Evolutionary conservation across 2,329 filamentous ascomycete genomes (phyloP), one percentile per base, ranked within the genome.

Genomic region (Byssoonygena ceratinophila): DNA sequence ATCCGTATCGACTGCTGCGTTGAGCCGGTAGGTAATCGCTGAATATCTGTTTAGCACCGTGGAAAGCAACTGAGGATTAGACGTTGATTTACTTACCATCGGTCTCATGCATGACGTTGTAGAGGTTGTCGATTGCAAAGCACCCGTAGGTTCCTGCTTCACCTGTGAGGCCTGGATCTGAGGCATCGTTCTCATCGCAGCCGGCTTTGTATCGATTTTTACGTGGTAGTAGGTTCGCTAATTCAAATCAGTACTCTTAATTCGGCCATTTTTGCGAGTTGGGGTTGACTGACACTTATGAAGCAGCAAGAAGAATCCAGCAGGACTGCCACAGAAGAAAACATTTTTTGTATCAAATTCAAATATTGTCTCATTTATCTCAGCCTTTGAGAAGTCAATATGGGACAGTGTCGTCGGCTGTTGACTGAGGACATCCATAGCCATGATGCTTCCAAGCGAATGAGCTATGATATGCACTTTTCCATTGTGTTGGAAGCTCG

Each of bases 391-490:
- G 50, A 74, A 66, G 53, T 72, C 65, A 50, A 72, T 65, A 55
- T 59, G 67, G 0, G 85, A 80, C 1, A 85, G 73, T 8, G 68
- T 70, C 0, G 86, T 96, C 2, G 92, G 92, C 65, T 98, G 92
- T 46, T 84, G 82, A 39, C 87, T 94, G 6, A 98, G 74, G 31
- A 97, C 84, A 59, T 98, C 92, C 34, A 96, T 74, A 1, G 90
- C 85, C 87, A 98, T 97, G 36, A 89, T 89, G 59, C 87, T 95
- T 9, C 92, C 92, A 0, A 98, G 77, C 0, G 90, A 96, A 66
- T 98, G 92, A 0, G 86, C 92, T 55, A 98, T 85, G 4, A 98
- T 72, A 68, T 98, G 92, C 0, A 97, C 89, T 7, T 87, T 83
- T 5, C 92, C 92, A 55, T 80, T 76, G 18, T 86, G 75, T 8